Conservation (phyloP, 805 yeast genomes). For the Ogataea pini region DNA sequence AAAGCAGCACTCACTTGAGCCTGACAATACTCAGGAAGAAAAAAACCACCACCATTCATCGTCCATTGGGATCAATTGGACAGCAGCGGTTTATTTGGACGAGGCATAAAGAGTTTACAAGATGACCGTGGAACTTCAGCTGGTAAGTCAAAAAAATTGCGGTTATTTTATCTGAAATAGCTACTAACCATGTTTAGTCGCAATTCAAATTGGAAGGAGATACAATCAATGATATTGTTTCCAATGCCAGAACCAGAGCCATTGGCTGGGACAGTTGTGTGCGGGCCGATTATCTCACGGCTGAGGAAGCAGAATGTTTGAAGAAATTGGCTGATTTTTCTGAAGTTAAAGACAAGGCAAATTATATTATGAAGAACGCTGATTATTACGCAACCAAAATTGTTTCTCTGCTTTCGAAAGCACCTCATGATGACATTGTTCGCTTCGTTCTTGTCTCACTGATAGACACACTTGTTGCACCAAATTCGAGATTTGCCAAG, state of each 20-base stretch:
- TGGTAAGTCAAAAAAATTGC: conserved; percentile 22
- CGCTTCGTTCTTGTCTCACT: conserved; percentile 63
- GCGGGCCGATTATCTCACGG: conserved; percentile 65
- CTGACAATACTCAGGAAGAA: not conserved
- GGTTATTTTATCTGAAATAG: not conserved
- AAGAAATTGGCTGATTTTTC: conserved; percentile 36
- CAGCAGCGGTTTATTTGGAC: not conserved
- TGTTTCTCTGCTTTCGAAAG: conserved; percentile 53
- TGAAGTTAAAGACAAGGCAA: conserved; percentile 42
- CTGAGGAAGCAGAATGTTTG: conserved; percentile 59
- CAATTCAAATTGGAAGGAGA: conserved; percentile 60
- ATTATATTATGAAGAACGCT: conserved; percentile 44
- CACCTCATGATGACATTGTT: conserved; percentile 61
- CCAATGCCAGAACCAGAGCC: conserved; percentile 72
- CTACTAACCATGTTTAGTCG: conserved; percentile 17
- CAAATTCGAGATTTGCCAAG: conserved; percentile 25
- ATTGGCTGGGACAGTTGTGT: conserved; percentile 93
- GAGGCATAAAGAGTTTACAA: conserved; percentile 2
- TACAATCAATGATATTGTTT: conserved; percentile 62
- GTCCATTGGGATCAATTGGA: not conserved
- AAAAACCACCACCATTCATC: not conserved
- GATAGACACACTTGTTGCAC: conserved; percentile 53
- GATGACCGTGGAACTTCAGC: conserved; percentile 28
- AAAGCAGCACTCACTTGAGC: not conserved
- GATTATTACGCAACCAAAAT: conserved; percentile 56